Percentiles rank a stretch among this genome's conserved stretches.
Conservation (phyloP, 116 monocot genomes). For the Zostera marina region DNA sequence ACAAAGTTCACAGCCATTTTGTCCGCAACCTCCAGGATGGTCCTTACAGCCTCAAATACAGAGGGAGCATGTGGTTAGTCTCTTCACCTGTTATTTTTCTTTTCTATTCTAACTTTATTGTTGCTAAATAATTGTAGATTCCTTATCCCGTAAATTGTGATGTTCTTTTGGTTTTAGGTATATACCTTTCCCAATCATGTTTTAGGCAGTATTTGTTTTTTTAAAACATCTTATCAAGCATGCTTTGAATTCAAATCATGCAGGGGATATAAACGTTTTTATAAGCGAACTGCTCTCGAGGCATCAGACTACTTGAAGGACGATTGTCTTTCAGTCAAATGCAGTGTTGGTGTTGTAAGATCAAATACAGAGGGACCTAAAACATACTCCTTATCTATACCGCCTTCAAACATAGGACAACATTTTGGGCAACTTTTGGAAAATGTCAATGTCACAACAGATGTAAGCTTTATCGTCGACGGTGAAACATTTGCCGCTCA, state of each 20-base stretch:
- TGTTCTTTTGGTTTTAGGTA: too few species aligned
- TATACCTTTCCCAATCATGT: too few species aligned
- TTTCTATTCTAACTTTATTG: not conserved
- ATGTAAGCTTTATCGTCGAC: slow-evolving; percentile 33
- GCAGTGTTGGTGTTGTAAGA: slow-evolving; percentile 38
- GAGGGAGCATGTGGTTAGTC: slow-evolving; percentile 22
- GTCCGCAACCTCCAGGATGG: slow-evolving; percentile 19
- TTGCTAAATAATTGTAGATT: too few species aligned
- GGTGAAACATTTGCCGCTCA: slow-evolving; percentile 20
- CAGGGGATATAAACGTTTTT: slow-evolving; percentile 52
- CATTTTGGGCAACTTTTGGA: slow-evolving; percentile 34
- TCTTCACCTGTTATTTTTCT: not conserved
- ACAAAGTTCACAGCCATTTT: slow-evolving; percentile 24
- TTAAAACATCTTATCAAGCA: not conserved
- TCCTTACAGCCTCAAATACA: slow-evolving; percentile 22
- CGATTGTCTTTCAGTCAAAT: slow-evolving; percentile 32
- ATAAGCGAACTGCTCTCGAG: slow-evolving; percentile 34
- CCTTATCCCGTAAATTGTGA: too few species aligned
- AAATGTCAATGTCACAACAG: slow-evolving; percentile 28
- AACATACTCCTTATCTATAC: slow-evolving; percentile 18
- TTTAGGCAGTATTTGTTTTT: not conserved
- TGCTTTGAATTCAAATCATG: slow-evolving; percentile 7
- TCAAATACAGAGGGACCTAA: slow-evolving; percentile 30
- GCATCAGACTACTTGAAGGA: slow-evolving; percentile 44
- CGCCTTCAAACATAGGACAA: slow-evolving; percentile 26